Evolutionary conservation across 768 basidiomycete species (phyloP), one percentile per base, ranked within the genome.

Genomic region (Mycena leptocephala): DNA sequence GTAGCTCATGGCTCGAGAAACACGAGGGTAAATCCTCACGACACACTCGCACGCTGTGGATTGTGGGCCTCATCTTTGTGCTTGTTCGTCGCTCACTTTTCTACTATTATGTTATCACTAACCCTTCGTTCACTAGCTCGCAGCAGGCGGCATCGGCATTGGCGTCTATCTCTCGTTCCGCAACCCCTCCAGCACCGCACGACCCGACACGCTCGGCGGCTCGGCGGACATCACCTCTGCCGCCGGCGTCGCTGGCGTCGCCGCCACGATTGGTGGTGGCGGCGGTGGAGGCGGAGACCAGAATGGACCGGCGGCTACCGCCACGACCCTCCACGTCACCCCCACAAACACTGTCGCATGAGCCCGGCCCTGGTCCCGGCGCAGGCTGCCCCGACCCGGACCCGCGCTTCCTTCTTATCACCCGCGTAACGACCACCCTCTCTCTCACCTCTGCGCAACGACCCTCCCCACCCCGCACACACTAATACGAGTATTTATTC

Each of bases 1-100:
- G 22, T 48, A 76, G 76, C 56, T 74, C 76, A 3, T 78, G 76
- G 76, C 73, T 78, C 32, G 64, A 71, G 62, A 78, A 72, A 70
- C 68, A 26, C 48, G 35, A 74, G 33, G 76, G 76, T 46, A 78
- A 78, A 26, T 67, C 69, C 26, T 75, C 70, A 5, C 46, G 48
- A 10, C 66, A 55, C n/a, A n/a, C n/a, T 24, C 72, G 73, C 56
- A 32, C 56, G 22, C 33, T 78, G 2, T 78, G 76, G 76, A 37
- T 78, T 22, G 51, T 71, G 8, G 73, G 76, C 37, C 22, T 78
- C n/a, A 13, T 78, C 1, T 68, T 78, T 61, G 55, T 78, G 0
- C 11, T 78, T 32, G 76, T 78, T 48, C 70, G 76, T 78, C 37
- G 1, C 18, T 24, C 13, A 11, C 51, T 26, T 26, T n/a, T 72